These are phyloP conservation scores for Leccinum subtestaceum DNA, from an alignment of 768 basidiomycete genomes.

Conservation along the genomic window DNA sequence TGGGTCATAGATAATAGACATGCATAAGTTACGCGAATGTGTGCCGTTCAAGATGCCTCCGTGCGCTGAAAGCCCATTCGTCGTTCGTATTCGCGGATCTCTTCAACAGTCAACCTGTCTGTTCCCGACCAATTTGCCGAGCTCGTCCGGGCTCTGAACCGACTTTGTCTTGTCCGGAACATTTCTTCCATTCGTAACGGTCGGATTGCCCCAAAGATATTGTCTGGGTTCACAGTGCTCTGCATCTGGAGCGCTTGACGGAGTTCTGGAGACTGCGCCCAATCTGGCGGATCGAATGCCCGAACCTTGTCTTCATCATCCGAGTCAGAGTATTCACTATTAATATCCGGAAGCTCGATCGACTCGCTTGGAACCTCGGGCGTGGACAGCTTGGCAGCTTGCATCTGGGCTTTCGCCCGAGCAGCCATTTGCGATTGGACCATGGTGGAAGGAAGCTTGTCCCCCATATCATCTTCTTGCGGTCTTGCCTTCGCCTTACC, in stretches of 20 bases:
- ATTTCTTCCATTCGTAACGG: conserved; percentile 92
- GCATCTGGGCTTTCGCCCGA: conserved; percentile 63
- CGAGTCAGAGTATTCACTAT: conserved; percentile 96
- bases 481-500: conserved; percentile 49
- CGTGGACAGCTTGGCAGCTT: conserved; percentile 50
- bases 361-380: conserved; percentile 65
- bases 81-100: conserved; percentile 83
- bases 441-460: conserved; percentile 57
- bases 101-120: conserved; percentile 81
- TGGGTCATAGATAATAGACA: conserved; percentile 1
- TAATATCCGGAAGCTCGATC: conserved; percentile 92
- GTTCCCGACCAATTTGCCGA: conserved; percentile 96
- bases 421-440: conserved; percentile 71
- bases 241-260: conserved; percentile 76
- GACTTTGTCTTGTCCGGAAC: conserved; percentile 73
- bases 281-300: conserved; percentile 74
- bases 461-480: conserved; percentile 48
- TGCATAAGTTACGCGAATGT: conserved; percentile 10
- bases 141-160: conserved; percentile 87
- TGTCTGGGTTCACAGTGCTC: conserved; percentile 84
- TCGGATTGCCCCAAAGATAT: conserved; percentile 87
- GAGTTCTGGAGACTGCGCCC: conserved; percentile 92
- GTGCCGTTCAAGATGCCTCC: conserved; percentile 13
- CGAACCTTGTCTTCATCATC: conserved; percentile 81
- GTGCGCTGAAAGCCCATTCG: conserved; percentile 79